Percentiles rank a stretch among this genome's conserved stretches.
These are phyloP conservation scores for Pisolithus marmoratus DNA, from an alignment of 768 basidiomycete genomes.

Conservation along the genomic window DNA sequence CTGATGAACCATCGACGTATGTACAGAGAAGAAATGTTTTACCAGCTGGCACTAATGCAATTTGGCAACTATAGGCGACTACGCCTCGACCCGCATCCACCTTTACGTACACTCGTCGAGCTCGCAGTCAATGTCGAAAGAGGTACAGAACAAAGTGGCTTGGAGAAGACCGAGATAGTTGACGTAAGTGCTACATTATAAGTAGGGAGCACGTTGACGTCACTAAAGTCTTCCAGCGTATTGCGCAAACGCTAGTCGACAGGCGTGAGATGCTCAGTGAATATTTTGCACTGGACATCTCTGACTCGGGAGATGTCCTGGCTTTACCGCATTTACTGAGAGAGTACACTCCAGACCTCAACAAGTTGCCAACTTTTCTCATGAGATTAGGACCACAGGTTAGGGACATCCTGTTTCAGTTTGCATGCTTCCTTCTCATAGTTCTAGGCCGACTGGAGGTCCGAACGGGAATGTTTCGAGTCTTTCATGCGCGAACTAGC, in stretches of 20 bases:
- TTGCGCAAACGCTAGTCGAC: constrained; percentile 51
- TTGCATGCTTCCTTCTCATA: constrained; percentile 2
- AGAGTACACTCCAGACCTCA: constrained; percentile 87
- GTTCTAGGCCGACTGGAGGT: constrained; percentile 81
- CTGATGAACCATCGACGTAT: not conserved
- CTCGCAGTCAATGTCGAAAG: constrained; percentile 75
- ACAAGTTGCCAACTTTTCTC: constrained; percentile 82
- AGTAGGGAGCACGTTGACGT: not conserved
- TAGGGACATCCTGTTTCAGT: constrained; percentile 1
- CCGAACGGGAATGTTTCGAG: constrained; percentile 81
- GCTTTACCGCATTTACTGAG: constrained; percentile 77
- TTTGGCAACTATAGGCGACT: constrained; percentile 79
- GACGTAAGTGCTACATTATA: constrained; percentile 44
- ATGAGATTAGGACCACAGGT: constrained; percentile 94
- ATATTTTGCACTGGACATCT: constrained; percentile 81
- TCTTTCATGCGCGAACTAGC: constrained; percentile 85
- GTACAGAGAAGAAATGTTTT: constrained; percentile 85
- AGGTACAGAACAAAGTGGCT: constrained; percentile 40
- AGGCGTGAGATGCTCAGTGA: constrained; percentile 83
- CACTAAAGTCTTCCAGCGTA: constrained; percentile 41
- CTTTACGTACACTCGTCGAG: constrained; percentile 60
- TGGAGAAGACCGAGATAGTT: constrained; percentile 59
- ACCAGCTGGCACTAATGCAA: constrained; percentile 87
- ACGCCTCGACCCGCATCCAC: constrained; percentile 78
- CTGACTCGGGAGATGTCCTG: constrained; percentile 59